These are phyloP conservation scores for Aspergillus tamarii DNA, from an alignment of 2,329 filamentous ascomycete species.

Conservation along the genomic window DNA sequence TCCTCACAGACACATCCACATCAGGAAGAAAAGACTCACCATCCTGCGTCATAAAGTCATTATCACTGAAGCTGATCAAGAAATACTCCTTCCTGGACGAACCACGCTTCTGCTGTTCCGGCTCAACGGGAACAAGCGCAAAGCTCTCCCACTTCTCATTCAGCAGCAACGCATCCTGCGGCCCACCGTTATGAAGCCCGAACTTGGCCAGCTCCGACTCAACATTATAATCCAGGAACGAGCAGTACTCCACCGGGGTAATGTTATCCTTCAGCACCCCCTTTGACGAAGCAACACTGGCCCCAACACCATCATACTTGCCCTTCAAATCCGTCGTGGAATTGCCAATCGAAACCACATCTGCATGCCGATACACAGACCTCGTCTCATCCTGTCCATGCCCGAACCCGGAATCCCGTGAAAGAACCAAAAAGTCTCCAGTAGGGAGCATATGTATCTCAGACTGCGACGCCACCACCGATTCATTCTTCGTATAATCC, in stretches of 20 bases:
- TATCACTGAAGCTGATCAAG: constrained; percentile 69
- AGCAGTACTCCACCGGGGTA: constrained; percentile 63
- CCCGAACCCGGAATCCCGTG: constrained; percentile 65
- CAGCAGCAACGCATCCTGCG: constrained; percentile 60
- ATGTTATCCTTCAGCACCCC: constrained; percentile 60
- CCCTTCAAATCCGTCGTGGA: constrained; percentile 64
- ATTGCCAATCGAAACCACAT: constrained; percentile 66
- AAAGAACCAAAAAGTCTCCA: constrained; percentile 68
- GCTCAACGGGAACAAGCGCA: constrained; percentile 62
- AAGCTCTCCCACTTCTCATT: constrained; percentile 81
- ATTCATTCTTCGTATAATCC: constrained; percentile 54
- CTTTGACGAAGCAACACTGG: constrained; percentile 51
- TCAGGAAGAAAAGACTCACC: constrained; percentile 42
- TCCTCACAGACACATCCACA: neutral
- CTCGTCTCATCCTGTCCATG: constrained; percentile 56
- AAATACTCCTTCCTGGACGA: constrained; percentile 63
- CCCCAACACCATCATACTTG: constrained; percentile 41
- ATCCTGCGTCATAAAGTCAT: constrained; percentile 76
- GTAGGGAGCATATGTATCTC: constrained; percentile 68
- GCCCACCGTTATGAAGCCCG: constrained; percentile 69
- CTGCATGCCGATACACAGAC: constrained; percentile 69
- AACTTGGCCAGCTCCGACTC: constrained; percentile 67
- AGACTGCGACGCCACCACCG: constrained; percentile 65
- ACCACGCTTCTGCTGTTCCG: constrained; percentile 21
- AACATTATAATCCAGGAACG: constrained; percentile 70